Evolutionary conservation across 139 green algal genomes (phyloP), one percentile per base, ranked within the genome.

Genomic region (Micractinium sp.): DNA sequence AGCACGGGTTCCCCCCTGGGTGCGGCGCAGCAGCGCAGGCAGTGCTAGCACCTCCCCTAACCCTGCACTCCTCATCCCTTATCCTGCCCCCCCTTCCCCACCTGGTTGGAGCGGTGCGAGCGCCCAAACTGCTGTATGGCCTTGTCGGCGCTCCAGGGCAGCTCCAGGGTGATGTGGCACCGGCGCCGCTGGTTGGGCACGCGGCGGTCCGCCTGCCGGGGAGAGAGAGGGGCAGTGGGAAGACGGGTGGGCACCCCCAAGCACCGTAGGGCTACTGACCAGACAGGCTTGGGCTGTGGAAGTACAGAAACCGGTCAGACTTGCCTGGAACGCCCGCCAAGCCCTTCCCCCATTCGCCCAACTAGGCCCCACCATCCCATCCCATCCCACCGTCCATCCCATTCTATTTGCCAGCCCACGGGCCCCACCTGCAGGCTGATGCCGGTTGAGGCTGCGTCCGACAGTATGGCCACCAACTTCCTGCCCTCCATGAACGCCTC

Each of bases 131-230:
- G 97, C 93, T 99, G 97, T 63, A 99, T 97, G 79, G 97, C 95
- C 90, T 98, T 98, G 91, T 99, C 97, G 1, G 97, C 97, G 23
- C 71, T 93, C 96, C 97, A 99, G 71, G 97, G 96, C 87, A 99
- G 94, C 93, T 99, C 97, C 60, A 98, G 95, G 56, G 96, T 98
- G 66, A 98, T 88, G 92, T 98, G 96, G 60, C 96, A 89, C 22
- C 96, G 90, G 16, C 95, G 89, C 27, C 93, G 92, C 85, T 94
- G 91, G 87, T 96, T 94, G 23, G 75, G 41, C 5, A 79, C 86
- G 20, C 84, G 89, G 36, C 79, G 66, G 41, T 79, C 91, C 27
- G 96, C 96, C 75, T 98, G 95, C 88, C 20, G 20, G 20, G 38
- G 35, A 3, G 23, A 36, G 19, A 90, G 95, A 27, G 94, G 93